These are phyloP conservation scores for Botryotinia globosa DNA, from an alignment of 2,329 filamentous ascomycete genomes.

Conservation along the genomic window DNA sequence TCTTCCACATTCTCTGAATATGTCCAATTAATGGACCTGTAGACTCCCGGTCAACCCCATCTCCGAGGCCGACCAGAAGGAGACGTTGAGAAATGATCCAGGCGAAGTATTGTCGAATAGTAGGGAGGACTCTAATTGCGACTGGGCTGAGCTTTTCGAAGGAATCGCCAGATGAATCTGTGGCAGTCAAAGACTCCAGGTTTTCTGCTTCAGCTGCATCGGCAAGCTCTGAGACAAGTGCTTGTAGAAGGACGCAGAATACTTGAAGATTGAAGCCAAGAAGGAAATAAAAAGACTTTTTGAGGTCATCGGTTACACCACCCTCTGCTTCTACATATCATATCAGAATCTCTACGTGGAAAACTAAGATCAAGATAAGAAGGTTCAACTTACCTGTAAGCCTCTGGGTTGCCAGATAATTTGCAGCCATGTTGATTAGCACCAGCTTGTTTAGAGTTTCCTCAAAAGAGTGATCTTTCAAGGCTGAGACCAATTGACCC, in stretches of 20 bases:
- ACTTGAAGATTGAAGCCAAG: constrained; percentile 76
- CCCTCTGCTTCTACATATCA: constrained; percentile 43
- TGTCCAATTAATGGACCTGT: constrained; percentile 53
- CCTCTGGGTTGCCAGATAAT: constrained; percentile 65
- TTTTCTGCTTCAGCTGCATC: constrained; percentile 41
- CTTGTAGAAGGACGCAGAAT: constrained; percentile 67
- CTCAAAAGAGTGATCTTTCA: constrained; percentile 66
- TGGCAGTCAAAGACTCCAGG: constrained; percentile 46
- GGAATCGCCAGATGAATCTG: constrained; percentile 38
- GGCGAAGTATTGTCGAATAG: constrained; percentile 64
- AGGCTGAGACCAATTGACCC: constrained; percentile 68
- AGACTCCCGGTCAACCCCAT: constrained; percentile 10
- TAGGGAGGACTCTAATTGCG: constrained; percentile 60
- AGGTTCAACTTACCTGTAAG: constrained; percentile 50
- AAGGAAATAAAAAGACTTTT: constrained; percentile 59
- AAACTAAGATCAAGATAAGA: background rate
- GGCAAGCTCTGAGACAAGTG: constrained; percentile 68
- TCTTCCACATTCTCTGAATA: constrained; percentile 62
- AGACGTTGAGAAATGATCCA: constrained; percentile 60
- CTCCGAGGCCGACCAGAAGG: constrained; percentile 44
- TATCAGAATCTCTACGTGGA: background rate
- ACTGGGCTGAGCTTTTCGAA: constrained; percentile 55
- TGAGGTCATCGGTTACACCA: constrained; percentile 25
- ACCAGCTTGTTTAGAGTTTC: constrained; percentile 73
- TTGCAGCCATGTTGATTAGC: constrained; percentile 81